A percentile compares a stretch with the other conserved stretches of the same genome.
Evolutionary conservation across 2,329 filamentous ascomycete genomes (phyloP).

Genomic region (Aureobasidium sp.): DNA sequence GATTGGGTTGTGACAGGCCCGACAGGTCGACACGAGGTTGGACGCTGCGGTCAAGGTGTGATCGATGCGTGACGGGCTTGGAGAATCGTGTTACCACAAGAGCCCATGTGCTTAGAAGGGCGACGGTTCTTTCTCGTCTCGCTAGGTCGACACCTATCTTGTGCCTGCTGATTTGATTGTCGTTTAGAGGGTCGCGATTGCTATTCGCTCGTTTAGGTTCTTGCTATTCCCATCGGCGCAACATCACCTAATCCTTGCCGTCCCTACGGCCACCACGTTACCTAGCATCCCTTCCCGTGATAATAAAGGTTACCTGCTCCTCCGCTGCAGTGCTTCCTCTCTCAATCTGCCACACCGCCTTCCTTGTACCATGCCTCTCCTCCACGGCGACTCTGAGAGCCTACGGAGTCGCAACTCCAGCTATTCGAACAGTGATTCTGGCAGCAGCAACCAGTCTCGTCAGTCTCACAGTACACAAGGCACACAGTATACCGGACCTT

Average conservation of each 20-base stretch:
- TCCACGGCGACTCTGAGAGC: background rate
- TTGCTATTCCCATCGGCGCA: background rate
- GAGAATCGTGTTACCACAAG: conserved; percentile 15
- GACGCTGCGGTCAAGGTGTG: conserved; percentile 13
- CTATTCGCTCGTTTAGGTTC: background rate
- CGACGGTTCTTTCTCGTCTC: conserved; percentile 1
- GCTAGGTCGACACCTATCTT: background rate
- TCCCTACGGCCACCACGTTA: background rate
- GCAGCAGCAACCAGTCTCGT: conserved; percentile 19
- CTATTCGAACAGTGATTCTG: conserved; percentile 13
- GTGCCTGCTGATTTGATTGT: conserved; percentile 11
- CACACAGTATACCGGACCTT: conserved; percentile 16
- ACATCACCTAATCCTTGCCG: conserved; percentile 2
- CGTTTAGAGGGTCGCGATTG: background rate
- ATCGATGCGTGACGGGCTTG: conserved; percentile 11
- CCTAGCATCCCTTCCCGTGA: conserved; percentile 10
- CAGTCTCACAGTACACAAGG: conserved; percentile 19
- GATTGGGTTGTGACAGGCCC: background rate
- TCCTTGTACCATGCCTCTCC: conserved; percentile 13
- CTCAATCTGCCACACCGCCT: conserved; percentile 5
- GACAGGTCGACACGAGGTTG: conserved; percentile 11
- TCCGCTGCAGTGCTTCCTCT: conserved; percentile 10
- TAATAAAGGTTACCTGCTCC: conserved; percentile 13
- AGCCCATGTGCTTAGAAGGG: conserved; percentile 15
- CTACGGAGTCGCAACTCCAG: conserved; percentile 13